Evolutionary conservation across 1,284 basidiomycete genomes (phyloP).

Genomic region (Trichosporon coremiiforme): DNA sequence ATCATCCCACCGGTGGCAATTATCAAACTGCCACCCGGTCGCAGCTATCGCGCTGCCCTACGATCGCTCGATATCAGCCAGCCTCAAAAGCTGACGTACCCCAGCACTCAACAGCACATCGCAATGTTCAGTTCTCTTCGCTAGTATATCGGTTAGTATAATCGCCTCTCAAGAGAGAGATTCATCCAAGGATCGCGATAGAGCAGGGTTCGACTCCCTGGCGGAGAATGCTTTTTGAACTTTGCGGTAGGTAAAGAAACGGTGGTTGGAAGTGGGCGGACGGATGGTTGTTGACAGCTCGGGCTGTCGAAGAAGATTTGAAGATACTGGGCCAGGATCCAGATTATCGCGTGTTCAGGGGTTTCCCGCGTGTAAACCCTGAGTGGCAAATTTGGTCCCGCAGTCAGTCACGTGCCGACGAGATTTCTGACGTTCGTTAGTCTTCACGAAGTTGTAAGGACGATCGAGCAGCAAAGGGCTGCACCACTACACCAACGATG

Average conservation of each 20-base stretch:
- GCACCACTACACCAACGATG: slow-evolving; percentile 60
- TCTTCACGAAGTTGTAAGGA: not conserved
- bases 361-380: not conserved
- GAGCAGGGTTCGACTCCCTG: too few species aligned
- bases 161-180: slow-evolving; percentile 18
- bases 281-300: not conserved
- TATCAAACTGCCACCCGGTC: too few species aligned
- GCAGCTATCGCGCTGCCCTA: too few species aligned
- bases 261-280: not conserved
- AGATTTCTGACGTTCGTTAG: slow-evolving; percentile 5
- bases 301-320: not conserved
- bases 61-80: too few species aligned
- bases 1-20: too few species aligned
- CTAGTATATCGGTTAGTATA: slow-evolving; percentile 14
- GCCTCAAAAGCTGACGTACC: too few species aligned
- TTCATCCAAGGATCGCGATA: slow-evolving; percentile 4
- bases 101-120: not conserved
- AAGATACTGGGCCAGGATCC: not conserved
- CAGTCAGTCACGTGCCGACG: not conserved
- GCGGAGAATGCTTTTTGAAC: slow-evolving; percentile 12
- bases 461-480: not conserved
- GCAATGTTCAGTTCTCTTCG: not conserved
- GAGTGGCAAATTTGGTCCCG: slow-evolving; percentile 14
- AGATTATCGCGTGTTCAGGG: slow-evolving; percentile 16
- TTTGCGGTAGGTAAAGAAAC: not conserved